Evolutionary conservation across 345 rosid genomes (phyloP).

Genomic region (Aethionema arabicum): DNA sequence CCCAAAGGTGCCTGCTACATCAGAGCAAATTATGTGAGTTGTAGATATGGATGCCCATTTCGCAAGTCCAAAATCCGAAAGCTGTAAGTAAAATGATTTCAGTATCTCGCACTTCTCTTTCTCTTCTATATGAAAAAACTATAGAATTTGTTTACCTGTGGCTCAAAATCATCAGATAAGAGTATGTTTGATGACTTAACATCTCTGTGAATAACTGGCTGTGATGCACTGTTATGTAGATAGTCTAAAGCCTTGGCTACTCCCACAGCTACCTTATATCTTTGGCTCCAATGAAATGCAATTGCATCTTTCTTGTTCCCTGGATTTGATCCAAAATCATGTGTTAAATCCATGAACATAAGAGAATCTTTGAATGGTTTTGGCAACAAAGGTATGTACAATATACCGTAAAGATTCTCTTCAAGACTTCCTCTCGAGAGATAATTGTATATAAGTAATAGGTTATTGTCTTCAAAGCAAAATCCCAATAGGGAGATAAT

Average conservation of each 20-base stretch:
- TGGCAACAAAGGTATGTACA: not conserved
- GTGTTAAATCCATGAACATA: constrained; percentile 21
- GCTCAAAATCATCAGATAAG: constrained; percentile 81
- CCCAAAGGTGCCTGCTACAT: constrained; percentile 98
- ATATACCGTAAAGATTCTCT: constrained; percentile 90
- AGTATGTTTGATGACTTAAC: constrained; percentile 95
- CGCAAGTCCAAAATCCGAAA: constrained; percentile 96
- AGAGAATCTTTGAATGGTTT: not conserved
- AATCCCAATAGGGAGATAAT: constrained; percentile 79
- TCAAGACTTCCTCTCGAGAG: constrained; percentile 92
- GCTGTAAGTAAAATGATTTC: constrained; percentile 42
- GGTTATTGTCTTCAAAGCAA: constrained; percentile 67
- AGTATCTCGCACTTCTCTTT: not conserved
- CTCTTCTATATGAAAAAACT: not conserved
- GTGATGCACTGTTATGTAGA: constrained; percentile 64
- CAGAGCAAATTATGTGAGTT: constrained; percentile 62
- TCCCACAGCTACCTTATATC: constrained; percentile 82
- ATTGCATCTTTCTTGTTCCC: constrained; percentile 56
- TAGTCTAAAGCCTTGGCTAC: constrained; percentile 89
- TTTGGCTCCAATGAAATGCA: constrained; percentile 75
- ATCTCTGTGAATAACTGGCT: constrained; percentile 82
- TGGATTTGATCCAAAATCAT: constrained; percentile 29
- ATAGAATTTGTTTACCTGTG: constrained; percentile 64
- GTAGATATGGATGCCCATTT: constrained; percentile 66
- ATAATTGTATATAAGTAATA: constrained; percentile 79